Percentiles rank a stretch among this genome's conserved stretches.
These are phyloP conservation scores for Boletus eberwhitei DNA, from an alignment of 768 basidiomycete genomes.

Conservation along the genomic window DNA sequence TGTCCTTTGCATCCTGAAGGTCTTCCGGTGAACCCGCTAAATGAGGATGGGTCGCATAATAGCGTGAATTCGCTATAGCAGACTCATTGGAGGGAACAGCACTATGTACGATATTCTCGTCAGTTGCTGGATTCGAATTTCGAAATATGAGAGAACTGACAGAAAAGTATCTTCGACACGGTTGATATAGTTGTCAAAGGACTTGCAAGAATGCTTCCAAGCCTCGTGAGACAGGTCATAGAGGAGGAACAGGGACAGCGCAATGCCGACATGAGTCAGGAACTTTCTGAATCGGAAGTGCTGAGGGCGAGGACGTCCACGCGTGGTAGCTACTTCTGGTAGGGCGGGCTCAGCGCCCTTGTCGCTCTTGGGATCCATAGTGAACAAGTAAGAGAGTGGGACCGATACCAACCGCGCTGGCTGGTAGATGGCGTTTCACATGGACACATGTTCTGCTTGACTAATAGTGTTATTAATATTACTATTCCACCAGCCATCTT, in stretches of 20 bases:
- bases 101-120: constrained; percentile 29
- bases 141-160: constrained; percentile 22
- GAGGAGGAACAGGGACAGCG: constrained; percentile 9
- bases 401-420: not conserved
- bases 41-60: constrained; percentile 68
- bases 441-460: not conserved
- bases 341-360: constrained; percentile 5
- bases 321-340: constrained; percentile 6
- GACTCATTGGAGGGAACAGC: constrained; percentile 55
- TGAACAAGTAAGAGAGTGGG: not conserved
- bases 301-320: not conserved
- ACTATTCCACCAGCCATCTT: not conserved
- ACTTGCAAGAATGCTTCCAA: constrained; percentile 10
- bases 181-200: constrained; percentile 13
- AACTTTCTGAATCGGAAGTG: not conserved
- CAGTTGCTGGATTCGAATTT: not conserved
- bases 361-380: constrained; percentile 19
- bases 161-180: constrained; percentile 33
- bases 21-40: constrained; percentile 65
- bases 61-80: constrained; percentile 54
- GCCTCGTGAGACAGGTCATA: constrained; percentile 2
- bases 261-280: constrained; percentile 3
- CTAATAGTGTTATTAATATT: not conserved
- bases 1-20: constrained; percentile 57
- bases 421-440: constrained; percentile 4